phyloP scores from a whole-genome alignment of 2,329 filamentous ascomycete species.

The Fusarium sp. region DNA sequence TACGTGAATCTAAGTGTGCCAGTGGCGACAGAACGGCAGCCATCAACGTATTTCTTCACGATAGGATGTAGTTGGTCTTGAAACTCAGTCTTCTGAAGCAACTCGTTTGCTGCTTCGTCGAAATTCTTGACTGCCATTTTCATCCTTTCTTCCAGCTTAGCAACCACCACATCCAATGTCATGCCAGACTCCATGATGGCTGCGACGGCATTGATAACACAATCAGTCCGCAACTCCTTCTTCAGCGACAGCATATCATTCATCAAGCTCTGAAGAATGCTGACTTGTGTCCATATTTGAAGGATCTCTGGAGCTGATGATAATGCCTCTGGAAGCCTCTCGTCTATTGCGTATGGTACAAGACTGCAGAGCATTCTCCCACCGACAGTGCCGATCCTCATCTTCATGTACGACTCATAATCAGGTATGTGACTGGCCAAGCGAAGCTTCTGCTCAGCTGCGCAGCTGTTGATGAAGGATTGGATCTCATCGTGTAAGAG shows the following conservation, averaged over 20 bases:
- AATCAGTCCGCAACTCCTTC: constrained; percentile 47
- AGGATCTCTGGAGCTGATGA: constrained; percentile 8
- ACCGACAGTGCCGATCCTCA: constrained; percentile 47
- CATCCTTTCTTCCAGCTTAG: constrained; percentile 40
- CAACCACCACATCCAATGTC: constrained; percentile 40
- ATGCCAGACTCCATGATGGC: constrained; percentile 40
- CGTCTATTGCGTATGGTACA: constrained; percentile 41
- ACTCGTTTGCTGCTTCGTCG: constrained; percentile 34
- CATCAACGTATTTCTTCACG: constrained; percentile 47
- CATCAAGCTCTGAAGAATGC: constrained; percentile 42
- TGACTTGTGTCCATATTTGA: constrained; percentile 43
- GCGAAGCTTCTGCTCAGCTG: constrained; percentile 45
- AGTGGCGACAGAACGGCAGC: constrained; percentile 47
- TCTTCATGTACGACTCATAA: constrained; percentile 46
- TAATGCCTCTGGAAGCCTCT: constrained; percentile 19
- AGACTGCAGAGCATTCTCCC: constrained; percentile 45
- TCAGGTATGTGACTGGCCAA: constrained; percentile 41
- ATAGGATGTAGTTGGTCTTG: constrained; percentile 22
- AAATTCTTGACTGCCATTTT: constrained; percentile 39
- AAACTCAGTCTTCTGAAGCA: constrained; percentile 14
- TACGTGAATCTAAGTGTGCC: constrained; percentile 52
- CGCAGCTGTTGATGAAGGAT: constrained; percentile 44
- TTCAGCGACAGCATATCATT: constrained; percentile 51
- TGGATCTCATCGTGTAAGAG: constrained; percentile 39
- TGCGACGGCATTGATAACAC: constrained; percentile 48